Conservation (phyloP, 768 basidiomycete species). For the Mycena capillaripes region DNA sequence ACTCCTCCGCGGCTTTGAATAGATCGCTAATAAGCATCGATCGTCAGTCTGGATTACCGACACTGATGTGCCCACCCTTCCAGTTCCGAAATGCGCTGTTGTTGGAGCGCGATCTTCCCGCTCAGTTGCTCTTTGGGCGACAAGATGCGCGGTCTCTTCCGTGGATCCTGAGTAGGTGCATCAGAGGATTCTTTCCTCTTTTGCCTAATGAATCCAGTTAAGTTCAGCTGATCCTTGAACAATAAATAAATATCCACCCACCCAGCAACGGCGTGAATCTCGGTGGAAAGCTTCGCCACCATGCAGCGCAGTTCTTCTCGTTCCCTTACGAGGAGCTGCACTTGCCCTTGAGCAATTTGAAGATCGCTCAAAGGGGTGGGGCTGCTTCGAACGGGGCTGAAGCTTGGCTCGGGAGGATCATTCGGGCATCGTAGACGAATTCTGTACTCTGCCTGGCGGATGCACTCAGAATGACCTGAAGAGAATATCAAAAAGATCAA, state of each 20-base stretch:
- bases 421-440: neutral
- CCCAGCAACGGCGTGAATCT: constrained; percentile 3
- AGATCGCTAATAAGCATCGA: constrained; percentile 1
- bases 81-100: constrained; percentile 23
- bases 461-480: neutral
- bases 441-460: neutral
- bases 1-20: neutral
- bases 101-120: constrained; percentile 12
- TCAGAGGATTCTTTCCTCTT: constrained; percentile 21
- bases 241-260: neutral
- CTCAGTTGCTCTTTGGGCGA: constrained; percentile 16
- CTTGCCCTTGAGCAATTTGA: neutral
- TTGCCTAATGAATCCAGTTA: neutral
- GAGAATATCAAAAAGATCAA: neutral
- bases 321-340: constrained; percentile 9
- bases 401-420: neutral
- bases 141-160: constrained; percentile 16
- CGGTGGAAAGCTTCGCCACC: neutral
- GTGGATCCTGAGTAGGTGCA: constrained; percentile 19
- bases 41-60: neutral
- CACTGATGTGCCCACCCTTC: constrained; percentile 7
- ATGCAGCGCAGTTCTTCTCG: constrained; percentile 3
- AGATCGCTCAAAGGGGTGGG: neutral
- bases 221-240: neutral
- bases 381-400: neutral